Evolutionary conservation across 2,329 filamentous ascomycete species (phyloP).

Genomic region (Stemphylium vesicarium): DNA sequence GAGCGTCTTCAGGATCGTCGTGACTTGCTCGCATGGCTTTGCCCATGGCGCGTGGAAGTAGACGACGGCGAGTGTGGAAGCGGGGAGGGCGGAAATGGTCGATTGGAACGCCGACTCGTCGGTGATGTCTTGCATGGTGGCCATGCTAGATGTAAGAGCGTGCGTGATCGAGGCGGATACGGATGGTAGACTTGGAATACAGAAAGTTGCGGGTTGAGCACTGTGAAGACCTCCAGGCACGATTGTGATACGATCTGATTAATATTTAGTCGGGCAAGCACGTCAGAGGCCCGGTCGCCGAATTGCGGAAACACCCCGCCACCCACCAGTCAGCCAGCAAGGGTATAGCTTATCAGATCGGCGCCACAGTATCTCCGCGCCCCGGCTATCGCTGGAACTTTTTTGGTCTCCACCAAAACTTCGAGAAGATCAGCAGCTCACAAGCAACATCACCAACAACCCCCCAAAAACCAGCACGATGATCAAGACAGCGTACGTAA

Average conservation of each 20-base stretch:
- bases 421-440: constrained; percentile 16
- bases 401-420: constrained; percentile 29
- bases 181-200: background rate
- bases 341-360: constrained; percentile 15
- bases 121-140: constrained; percentile 75
- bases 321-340: constrained; percentile 1
- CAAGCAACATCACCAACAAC: constrained; percentile 11
- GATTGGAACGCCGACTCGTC: constrained; percentile 75
- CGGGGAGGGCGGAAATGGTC: constrained; percentile 70
- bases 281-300: constrained; percentile 15
- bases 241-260: constrained; percentile 8
- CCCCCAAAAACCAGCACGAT: constrained; percentile 23
- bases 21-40: constrained; percentile 94
- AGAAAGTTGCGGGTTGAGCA: background rate
- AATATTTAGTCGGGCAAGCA: constrained; percentile 14
- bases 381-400: constrained; percentile 14
- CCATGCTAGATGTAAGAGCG: constrained; percentile 32
- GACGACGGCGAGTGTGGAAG: constrained; percentile 77
- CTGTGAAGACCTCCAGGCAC: background rate
- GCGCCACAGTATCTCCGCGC: constrained; percentile 15
- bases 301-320: constrained; percentile 16
- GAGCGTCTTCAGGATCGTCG: constrained; percentile 81
- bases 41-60: constrained; percentile 99
- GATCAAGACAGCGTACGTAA: constrained; percentile 42
- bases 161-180: background rate